Evolutionary conservation across 208 protist species (phyloP).

Genomic region (Tritrichomonas musculus): DNA sequence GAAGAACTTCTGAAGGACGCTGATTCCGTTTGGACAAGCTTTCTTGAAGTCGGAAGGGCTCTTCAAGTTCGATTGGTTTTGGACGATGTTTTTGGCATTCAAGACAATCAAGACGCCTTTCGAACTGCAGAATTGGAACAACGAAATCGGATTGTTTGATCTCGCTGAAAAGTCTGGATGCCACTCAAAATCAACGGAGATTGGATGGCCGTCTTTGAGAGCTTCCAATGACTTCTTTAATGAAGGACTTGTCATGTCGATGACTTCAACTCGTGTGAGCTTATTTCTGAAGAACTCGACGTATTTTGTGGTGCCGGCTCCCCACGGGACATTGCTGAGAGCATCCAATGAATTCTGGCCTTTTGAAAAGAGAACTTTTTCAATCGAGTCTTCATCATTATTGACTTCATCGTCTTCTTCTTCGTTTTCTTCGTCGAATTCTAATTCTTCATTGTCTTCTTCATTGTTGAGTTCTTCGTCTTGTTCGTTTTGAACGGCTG

Average conservation of each 20-base stretch:
- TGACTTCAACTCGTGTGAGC: neutral
- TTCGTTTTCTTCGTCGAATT: no score
- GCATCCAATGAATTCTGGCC: no score
- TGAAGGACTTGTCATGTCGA: neutral
- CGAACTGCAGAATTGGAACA: neutral
- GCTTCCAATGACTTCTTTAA: neutral
- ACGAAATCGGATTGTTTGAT: neutral
- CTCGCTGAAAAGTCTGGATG: neutral
- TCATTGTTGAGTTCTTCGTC: no score
- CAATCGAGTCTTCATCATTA: no score
- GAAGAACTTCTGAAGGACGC: neutral
- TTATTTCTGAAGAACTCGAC: neutral
- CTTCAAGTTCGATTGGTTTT: no score
- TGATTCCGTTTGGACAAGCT: no score
- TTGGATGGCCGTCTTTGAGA: neutral
- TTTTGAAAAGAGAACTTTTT: no score
- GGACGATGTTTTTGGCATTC: neutral
- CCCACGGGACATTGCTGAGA: no score
- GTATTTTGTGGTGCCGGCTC: neutral
- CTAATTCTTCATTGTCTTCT: no score
- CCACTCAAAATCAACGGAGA: conserved; percentile 6
- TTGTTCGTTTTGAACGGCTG: no score
- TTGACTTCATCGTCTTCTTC: no score
- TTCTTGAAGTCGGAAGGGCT: no score
- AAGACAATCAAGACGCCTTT: neutral